Conservation (phyloP, 768 basidiomycete genomes). For the Sistotremastrum niveocremeum region DNA sequence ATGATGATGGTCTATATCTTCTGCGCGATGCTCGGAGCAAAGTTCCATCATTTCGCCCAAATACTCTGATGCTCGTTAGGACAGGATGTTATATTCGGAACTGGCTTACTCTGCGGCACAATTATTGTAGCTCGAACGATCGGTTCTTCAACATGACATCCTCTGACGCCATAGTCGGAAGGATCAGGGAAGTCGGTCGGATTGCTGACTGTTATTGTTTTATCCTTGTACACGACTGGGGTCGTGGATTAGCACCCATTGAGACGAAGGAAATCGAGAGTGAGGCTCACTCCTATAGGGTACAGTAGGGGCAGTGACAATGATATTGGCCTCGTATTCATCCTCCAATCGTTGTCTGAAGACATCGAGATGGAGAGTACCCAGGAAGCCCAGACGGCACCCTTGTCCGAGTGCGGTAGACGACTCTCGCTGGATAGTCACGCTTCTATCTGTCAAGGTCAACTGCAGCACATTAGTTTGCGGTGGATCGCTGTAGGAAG, state of each 20-base stretch:
- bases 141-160: conserved; percentile 79
- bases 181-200: conserved; percentile 92
- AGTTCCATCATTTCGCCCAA: conserved; percentile 95
- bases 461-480: conserved; percentile 31
- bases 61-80: conserved; percentile 41
- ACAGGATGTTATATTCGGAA: background rate
- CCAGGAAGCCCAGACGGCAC: conserved; percentile 87
- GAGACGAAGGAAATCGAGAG: background rate
- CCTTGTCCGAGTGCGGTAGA: conserved; percentile 94
- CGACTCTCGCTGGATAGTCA: conserved; percentile 82
- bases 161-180: conserved; percentile 41
- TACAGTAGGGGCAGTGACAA: conserved; percentile 92
- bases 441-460: conserved; percentile 76
- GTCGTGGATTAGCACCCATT: background rate
- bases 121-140: conserved; percentile 90
- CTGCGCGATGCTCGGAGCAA: conserved; percentile 74
- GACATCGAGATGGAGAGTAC: conserved; percentile 93
- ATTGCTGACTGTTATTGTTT: conserved; percentile 66
- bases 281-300: conserved; percentile 63
- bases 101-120: conserved; percentile 66
- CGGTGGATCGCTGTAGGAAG: background rate
- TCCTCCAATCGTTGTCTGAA: conserved; percentile 94
- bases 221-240: conserved; percentile 61
- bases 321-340: conserved; percentile 88
- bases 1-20: conserved; percentile 73